These are phyloP conservation scores for Tulasnella sp. DNA, from an alignment of 768 basidiomycete species.

Conservation along the genomic window DNA sequence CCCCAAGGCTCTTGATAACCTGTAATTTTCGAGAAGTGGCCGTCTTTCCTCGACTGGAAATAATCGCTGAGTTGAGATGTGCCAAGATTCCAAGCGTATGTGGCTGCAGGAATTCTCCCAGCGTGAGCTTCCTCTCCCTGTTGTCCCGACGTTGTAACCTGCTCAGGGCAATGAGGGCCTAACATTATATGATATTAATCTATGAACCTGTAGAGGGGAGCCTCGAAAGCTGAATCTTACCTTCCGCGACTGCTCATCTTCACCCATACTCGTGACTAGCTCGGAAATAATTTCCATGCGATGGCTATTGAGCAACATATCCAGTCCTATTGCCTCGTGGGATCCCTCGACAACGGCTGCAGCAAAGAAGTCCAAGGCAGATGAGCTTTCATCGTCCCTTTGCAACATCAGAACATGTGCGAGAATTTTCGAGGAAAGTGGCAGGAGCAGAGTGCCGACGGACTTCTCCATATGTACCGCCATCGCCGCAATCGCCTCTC, in stretches of 20 bases:
- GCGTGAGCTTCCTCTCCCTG: conserved; percentile 40
- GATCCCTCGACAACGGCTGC: conserved; percentile 59
- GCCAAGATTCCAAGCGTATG: conserved; percentile 86
- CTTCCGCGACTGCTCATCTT: conserved; percentile 52
- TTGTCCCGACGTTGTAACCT: conserved; percentile 47
- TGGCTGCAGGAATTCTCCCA: conserved; percentile 66
- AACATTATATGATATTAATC: conserved; percentile 48
- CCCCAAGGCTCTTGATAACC: conserved; percentile 78
- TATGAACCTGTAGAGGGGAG: conserved; percentile 22
- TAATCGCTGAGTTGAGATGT: conserved; percentile 81
- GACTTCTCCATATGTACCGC: conserved; percentile 54
- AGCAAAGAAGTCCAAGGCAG: conserved; percentile 63
- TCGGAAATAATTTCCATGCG: conserved; percentile 71
- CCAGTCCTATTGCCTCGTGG: conserved; percentile 50
- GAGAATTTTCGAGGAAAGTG: conserved; percentile 63
- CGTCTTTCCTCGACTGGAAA: conserved; percentile 81
- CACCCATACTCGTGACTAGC: conserved; percentile 76
- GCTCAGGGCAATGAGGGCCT: conserved; percentile 54
- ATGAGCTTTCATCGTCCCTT: conserved; percentile 50
- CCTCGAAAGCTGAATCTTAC: background rate
- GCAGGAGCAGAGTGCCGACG: conserved; percentile 56
- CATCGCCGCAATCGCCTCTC: conserved; percentile 63
- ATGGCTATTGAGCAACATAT: conserved; percentile 62
- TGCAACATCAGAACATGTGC: conserved; percentile 68
- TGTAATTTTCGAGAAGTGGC: conserved; percentile 67